phyloP scores from a whole-genome alignment of 495 filamentous ascomycete species.

The Penicillium mononematosum region DNA sequence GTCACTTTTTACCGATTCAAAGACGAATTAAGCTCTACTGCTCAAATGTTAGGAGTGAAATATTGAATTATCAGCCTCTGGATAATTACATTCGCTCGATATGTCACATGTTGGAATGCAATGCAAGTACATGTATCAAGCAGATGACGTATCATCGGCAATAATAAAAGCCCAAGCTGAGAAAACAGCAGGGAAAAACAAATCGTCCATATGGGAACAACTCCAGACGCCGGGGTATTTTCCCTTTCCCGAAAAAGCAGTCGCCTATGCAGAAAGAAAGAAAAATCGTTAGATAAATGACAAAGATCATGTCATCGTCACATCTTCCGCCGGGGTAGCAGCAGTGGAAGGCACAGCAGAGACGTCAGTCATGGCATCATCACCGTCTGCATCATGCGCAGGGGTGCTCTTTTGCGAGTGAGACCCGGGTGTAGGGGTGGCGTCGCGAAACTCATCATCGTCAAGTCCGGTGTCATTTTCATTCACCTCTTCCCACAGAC shows the following conservation, averaged over 20 bases:
- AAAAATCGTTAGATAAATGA: constrained; percentile 9
- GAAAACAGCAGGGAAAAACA: neutral
- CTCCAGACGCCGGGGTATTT: constrained; percentile 34
- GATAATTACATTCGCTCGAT: constrained; percentile 3
- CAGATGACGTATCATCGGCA: neutral
- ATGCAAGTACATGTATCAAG: neutral
- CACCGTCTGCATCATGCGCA: constrained; percentile 17
- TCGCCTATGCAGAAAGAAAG: constrained; percentile 21
- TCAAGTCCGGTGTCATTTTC: constrained; percentile 18
- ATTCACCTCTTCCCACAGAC: constrained; percentile 55
- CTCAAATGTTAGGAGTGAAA: neutral
- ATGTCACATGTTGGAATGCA: neutral
- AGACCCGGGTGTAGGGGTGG: neutral
- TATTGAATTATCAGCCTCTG: neutral
- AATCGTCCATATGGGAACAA: constrained; percentile 9
- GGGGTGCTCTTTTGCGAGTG: constrained; percentile 9
- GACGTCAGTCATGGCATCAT: constrained; percentile 25
- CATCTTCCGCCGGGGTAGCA: constrained; percentile 25
- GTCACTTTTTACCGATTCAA: neutral
- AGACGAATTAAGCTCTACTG: neutral
- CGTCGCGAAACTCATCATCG: neutral
- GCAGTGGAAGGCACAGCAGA: constrained; percentile 18
- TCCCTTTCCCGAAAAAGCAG: constrained; percentile 18
- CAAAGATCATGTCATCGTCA: constrained; percentile 25
- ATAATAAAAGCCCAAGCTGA: neutral